Evolutionary conservation across 2,329 filamentous ascomycete genomes (phyloP).

Genomic region (Neonectria punicea): DNA sequence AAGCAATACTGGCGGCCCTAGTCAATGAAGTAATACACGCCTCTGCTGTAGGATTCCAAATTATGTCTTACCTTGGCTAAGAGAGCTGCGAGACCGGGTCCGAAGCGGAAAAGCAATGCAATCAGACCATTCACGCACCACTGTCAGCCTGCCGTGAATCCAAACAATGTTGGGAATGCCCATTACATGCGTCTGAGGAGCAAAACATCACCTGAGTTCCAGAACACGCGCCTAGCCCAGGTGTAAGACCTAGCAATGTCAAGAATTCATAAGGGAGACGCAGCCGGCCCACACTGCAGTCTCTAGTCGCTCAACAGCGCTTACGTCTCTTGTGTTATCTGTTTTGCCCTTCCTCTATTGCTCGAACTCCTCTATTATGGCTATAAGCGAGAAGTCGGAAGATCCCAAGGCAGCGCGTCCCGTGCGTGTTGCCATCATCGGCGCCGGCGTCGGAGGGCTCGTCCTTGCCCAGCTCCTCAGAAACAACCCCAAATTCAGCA

Average conservation of each 20-base stretch:
- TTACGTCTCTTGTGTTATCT: background rate
- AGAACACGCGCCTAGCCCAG: no score
- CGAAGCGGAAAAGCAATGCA: background rate
- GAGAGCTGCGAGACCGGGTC: background rate
- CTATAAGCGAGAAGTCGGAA: constrained; percentile 10
- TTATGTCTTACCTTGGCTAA: background rate
- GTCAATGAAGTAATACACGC: background rate
- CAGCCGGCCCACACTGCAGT: background rate
- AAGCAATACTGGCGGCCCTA: background rate
- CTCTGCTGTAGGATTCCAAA: background rate
- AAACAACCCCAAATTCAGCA: constrained; percentile 8
- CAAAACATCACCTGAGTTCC: background rate
- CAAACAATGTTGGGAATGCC: background rate
- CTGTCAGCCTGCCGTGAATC: background rate
- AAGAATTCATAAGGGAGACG: constrained; percentile 2
- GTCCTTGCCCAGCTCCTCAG: constrained; percentile 14
- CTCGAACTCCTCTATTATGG: background rate
- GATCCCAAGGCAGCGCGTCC: background rate
- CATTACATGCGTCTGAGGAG: background rate
- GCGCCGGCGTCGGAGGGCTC: constrained; percentile 13
- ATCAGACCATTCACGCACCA: background rate
- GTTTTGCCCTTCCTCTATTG: background rate
- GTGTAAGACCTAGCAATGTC: background rate
- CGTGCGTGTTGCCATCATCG: constrained; percentile 11
- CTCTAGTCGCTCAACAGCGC: background rate